phyloP scores from a whole-genome alignment of 257 asterid species.

The Jaltomata sinuosa region DNA sequence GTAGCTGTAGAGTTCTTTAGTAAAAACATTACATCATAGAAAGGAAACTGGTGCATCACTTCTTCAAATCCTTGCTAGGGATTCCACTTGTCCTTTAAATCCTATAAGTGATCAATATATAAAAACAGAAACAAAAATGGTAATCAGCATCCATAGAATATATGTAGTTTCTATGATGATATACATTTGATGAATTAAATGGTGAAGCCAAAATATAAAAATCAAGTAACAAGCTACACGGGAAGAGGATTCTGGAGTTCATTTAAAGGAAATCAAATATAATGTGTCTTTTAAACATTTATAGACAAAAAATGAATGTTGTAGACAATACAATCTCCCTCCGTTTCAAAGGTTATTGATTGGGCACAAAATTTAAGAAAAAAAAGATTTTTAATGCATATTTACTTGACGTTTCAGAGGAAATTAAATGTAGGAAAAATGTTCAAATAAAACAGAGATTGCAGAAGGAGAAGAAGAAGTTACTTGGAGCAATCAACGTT shows the following conservation, averaged over 20 bases:
- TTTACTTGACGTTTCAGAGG: too few species aligned
- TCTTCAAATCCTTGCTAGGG: not conserved
- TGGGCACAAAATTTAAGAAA: too few species aligned
- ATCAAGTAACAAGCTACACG: not conserved
- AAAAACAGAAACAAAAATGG: not conserved
- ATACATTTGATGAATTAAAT: not conserved
- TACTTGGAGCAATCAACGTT: slow-evolving; percentile 1
- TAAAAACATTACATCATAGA: not conserved
- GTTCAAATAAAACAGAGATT: not conserved
- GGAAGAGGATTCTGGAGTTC: not conserved
- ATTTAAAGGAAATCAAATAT: not conserved
- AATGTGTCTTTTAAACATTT: too few species aligned
- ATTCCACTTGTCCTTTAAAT: not conserved
- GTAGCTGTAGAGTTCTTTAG: not conserved
- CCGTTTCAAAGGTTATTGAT: too few species aligned
- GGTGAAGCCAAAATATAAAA: not conserved
- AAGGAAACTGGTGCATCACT: not conserved
- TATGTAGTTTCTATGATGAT: not conserved
- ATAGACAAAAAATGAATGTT: too few species aligned
- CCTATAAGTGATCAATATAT: not conserved
- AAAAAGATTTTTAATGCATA: too few species aligned
- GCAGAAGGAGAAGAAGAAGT: not conserved
- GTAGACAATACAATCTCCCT: too few species aligned
- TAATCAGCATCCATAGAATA: not conserved
- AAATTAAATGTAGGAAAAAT: too few species aligned